phyloP scores from a whole-genome alignment of 768 basidiomycete species.

The Tremella fuciformis region DNA sequence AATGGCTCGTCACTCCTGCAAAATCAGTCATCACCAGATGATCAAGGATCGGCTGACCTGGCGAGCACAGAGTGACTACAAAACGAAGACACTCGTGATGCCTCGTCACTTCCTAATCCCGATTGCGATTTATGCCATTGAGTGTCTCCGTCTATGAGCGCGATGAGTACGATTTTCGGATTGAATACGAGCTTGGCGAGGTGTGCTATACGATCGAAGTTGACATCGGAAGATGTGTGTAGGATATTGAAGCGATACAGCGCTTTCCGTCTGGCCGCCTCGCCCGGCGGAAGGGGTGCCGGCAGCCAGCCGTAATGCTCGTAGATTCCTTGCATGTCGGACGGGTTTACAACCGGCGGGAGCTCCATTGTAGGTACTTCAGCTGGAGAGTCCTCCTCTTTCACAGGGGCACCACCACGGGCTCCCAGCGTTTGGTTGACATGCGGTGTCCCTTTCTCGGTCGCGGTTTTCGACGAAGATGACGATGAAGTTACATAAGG shows the following conservation, averaged over 20 bases:
- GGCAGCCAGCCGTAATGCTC: conserved; percentile 56
- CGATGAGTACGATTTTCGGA: conserved; percentile 78
- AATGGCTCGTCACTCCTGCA: conserved; percentile 68
- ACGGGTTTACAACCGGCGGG: conserved; percentile 14
- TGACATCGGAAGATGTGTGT: conserved; percentile 77
- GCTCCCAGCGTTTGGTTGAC: neutral
- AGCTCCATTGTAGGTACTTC: conserved; percentile 5
- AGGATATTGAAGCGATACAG: conserved; percentile 89
- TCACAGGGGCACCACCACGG: neutral
- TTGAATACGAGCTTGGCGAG: conserved; percentile 89
- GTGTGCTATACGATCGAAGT: conserved; percentile 91
- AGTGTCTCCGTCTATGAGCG: conserved; percentile 76
- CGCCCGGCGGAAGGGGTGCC: conserved; percentile 80
- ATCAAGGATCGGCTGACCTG: conserved; percentile 56
- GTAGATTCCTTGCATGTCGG: conserved; percentile 35
- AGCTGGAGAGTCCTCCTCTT: neutral
- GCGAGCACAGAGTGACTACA: conserved; percentile 81
- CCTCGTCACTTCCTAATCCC: conserved; percentile 56
- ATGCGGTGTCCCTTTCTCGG: conserved; percentile 8
- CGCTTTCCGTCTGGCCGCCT: conserved; percentile 74
- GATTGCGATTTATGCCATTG: conserved; percentile 89
- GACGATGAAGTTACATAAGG: conserved; percentile 17
- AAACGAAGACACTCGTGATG: conserved; percentile 65
- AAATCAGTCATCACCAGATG: neutral
- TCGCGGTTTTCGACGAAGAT: conserved; percentile 37